Percentiles rank a stretch among this genome's conserved stretches.
These are phyloP conservation scores for Lophiostoma macrostomum DNA, from an alignment of 495 filamentous ascomycete species.

Conservation along the genomic window DNA sequence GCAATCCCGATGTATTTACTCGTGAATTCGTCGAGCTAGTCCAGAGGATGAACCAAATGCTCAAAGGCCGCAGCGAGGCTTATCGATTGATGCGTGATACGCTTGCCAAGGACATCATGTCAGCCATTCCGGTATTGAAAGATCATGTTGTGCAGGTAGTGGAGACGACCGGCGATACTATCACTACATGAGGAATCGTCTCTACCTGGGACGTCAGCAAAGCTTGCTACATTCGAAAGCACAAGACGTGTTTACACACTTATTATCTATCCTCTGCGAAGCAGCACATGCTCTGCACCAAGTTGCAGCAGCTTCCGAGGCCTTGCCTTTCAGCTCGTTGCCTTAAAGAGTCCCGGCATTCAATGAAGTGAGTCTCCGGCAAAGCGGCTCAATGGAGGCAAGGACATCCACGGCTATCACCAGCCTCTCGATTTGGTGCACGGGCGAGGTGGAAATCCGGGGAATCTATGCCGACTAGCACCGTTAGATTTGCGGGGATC, in stretches of 20 bases:
- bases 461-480: conserved; percentile 7
- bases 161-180: conserved; percentile 43
- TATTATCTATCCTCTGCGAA: neutral
- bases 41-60: conserved; percentile 74
- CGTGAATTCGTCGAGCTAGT: conserved; percentile 93
- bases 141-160: conserved; percentile 67
- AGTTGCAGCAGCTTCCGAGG: neutral
- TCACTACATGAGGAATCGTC: conserved; percentile 1
- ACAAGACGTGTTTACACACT: neutral
- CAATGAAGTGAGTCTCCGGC: neutral
- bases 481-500: neutral
- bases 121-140: conserved; percentile 71
- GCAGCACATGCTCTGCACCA: neutral
- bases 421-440: neutral
- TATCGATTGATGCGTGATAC: conserved; percentile 78
- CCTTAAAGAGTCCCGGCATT: neutral
- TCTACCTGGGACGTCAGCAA: no score
- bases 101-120: conserved; percentile 73
- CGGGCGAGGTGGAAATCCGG: conserved; percentile 10
- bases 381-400: neutral
- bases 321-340: neutral
- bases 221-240: no score
- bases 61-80: conserved; percentile 79
- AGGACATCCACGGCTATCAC: neutral
- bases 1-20: conserved; percentile 98